Evolutionary conservation across 306 rosid genomes (phyloP), one percentile per base, ranked within the genome.

Genomic region (Lotus japonicus): DNA sequence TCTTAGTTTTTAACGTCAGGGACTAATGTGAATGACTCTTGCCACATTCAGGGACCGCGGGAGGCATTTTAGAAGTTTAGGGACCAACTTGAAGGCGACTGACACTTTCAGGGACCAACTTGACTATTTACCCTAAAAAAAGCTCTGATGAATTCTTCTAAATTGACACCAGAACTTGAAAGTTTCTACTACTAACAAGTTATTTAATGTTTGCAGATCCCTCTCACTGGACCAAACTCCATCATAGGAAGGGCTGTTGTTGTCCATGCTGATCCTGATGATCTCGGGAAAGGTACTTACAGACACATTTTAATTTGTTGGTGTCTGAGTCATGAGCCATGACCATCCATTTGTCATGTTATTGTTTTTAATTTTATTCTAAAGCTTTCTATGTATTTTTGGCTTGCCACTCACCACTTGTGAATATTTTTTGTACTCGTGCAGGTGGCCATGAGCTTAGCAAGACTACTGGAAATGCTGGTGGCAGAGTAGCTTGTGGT

Each of bases 391-490:
- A 0, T 26, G 23, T 51, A 9, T 35, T 55, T 41, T 46, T 14
- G 14, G 57, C 43, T 45, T 8, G 5, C 42, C 9, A 38, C 2
- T 7, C 11, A 38, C 4, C 4, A 3, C 46, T 35, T 73, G 35
- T 77, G 63, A 42, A 19, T 7, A 19, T 58, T 13, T 17, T 38
- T 16, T 3, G 6, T 31, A 38, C 60, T 74, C 57, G 61, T 58
- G 6, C 58, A 95, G 99, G 99, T 66, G 97, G 97, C 33, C 97
- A 95, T 16, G 99, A 95, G 83, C 95, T 90, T 41, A 95, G 99
- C 99, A 87, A 84, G 66, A 8, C 79, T 45, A 90, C 99, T 10
- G 99, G 99, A 84, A 95, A 95, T 78, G 99, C 99, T 26, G 99
- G 99, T 39, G 99, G 95, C 78, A 78, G 99, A 69, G 43, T 82